Evolutionary conservation across 2,329 filamentous ascomycete species (phyloP), one percentile per base, ranked within the genome.

Genomic region (Paradendryphiella salina): DNA sequence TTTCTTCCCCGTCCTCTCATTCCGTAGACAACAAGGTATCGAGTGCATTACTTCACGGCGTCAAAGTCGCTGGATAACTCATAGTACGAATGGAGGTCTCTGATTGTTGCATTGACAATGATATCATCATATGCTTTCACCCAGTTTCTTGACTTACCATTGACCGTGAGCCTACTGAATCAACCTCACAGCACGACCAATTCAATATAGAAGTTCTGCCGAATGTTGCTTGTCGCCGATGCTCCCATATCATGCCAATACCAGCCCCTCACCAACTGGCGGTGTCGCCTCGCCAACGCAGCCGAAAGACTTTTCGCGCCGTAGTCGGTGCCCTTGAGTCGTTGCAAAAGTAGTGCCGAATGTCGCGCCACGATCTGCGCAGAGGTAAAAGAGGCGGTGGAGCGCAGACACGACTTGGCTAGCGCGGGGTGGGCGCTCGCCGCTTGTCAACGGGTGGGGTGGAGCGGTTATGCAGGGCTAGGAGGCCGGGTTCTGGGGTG

Each of bases 381-480:
- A 21, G 43, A 46, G 18, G 40, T 26, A 26, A 21, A 40, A 45
- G 41, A 50, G 41, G 47, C 47, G 47, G 47, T 50, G 41, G 47
- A 46, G 41, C 21, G 33, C 18, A 28, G 18, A 28, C 21, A 29
- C 47, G 47, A 29, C 15, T 38, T 47, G 40, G 46, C 32, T 36
- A 45, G 47, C 47, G 47, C 41, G 8, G 23, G 23, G 35, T 33
- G 41, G 28, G 35, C 35, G 23, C 23, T 26, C 23, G 23, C 23
- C 23, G 23, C 32, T 36, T 37, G 46, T 36, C 32, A 46, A 50
- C 41, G 47, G 40, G 47, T 34, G 41, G 41, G 47, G 47, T 46
- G 23, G 23, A 26, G 41, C 35, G 47, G 47, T 34, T 46, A 50
- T 50, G 47, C 47, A 50, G 41, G 47, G 47, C 35, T 14, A 32